Evolutionary conservation across 202 grass and related monocot species (phyloP).

Genomic region (Zizania palustris): DNA sequence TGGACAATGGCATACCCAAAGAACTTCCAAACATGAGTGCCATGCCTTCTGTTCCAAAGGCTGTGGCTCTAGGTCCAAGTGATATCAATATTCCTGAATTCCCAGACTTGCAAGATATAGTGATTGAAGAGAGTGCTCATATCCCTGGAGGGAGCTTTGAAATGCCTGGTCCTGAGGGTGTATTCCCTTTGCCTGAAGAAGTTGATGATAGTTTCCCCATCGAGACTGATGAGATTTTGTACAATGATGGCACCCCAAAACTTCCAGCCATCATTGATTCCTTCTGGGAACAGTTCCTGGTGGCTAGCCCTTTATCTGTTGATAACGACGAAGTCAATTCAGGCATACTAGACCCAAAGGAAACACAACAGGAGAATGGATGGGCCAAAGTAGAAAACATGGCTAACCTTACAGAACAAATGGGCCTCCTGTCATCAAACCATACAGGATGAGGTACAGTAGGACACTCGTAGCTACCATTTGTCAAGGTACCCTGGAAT

Average conservation of each 20-base stretch:
- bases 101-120: conserved; percentile 66
- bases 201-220: conserved; percentile 60
- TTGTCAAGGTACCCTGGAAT: conserved; percentile 19
- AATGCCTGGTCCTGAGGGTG: conserved; percentile 61
- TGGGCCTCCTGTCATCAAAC: conserved; percentile 90
- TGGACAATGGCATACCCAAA: conserved; percentile 39
- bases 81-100: conserved; percentile 62
- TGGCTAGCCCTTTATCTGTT: conserved; percentile 54
- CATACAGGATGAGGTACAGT: conserved; percentile 46
- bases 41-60: conserved; percentile 49
- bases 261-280: conserved; percentile 86
- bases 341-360: conserved; percentile 49
- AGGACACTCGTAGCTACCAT: neutral
- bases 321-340: conserved; percentile 76
- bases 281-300: conserved; percentile 96
- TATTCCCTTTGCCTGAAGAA: conserved; percentile 55
- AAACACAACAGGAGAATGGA: conserved; percentile 40
- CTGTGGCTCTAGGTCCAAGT: conserved; percentile 38
- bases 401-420: conserved; percentile 76
- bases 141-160: conserved; percentile 54
- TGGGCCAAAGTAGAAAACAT: conserved; percentile 60
- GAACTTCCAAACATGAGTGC: conserved; percentile 45
- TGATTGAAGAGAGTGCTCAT: conserved; percentile 41
- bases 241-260: conserved; percentile 57
- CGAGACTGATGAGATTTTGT: conserved; percentile 69